phyloP scores from a whole-genome alignment of 2,329 filamentous ascomycete species.

The Gliomastix tumulicola region DNA sequence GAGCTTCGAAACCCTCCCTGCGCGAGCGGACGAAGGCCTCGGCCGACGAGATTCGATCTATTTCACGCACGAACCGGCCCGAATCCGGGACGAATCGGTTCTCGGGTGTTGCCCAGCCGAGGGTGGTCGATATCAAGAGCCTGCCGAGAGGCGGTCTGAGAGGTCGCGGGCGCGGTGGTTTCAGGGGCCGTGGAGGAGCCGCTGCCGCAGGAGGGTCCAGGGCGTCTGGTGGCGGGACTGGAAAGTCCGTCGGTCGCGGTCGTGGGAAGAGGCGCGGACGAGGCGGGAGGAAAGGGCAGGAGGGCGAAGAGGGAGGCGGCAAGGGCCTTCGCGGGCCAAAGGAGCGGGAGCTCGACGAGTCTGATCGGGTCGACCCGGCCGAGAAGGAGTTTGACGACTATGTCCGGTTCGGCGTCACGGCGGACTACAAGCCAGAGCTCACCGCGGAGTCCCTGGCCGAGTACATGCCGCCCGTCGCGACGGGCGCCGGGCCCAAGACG shows the following conservation, averaged over 20 bases:
- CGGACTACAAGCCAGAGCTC: constrained; percentile 23
- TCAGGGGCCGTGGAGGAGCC: constrained; percentile 8
- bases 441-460: constrained; percentile 19
- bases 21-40: constrained; percentile 24
- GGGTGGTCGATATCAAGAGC: constrained; percentile 30
- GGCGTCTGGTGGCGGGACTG: constrained; percentile 9
- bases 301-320: constrained; percentile 15
- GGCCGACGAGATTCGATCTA: constrained; percentile 25
- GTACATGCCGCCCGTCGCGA: constrained; percentile 20
- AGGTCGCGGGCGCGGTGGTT: constrained; percentile 13
- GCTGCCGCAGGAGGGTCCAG: constrained; percentile 1
- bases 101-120: constrained; percentile 20
- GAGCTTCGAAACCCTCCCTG: constrained; percentile 10
- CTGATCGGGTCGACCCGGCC: constrained; percentile 18
- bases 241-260: too few species aligned
- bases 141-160: constrained; percentile 21
- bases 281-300: constrained; percentile 8
- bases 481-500: constrained; percentile 15
- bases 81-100: too few species aligned
- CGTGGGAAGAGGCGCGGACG: constrained; percentile 10
- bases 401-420: constrained; percentile 23
- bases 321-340: constrained; percentile 4
- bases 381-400: constrained; percentile 24
- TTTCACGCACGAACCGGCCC: too few species aligned
- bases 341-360: constrained; percentile 5